phyloP scores from a whole-genome alignment of 371 early-diverging fungal species.

The Basidiobolus heterosporus region DNA sequence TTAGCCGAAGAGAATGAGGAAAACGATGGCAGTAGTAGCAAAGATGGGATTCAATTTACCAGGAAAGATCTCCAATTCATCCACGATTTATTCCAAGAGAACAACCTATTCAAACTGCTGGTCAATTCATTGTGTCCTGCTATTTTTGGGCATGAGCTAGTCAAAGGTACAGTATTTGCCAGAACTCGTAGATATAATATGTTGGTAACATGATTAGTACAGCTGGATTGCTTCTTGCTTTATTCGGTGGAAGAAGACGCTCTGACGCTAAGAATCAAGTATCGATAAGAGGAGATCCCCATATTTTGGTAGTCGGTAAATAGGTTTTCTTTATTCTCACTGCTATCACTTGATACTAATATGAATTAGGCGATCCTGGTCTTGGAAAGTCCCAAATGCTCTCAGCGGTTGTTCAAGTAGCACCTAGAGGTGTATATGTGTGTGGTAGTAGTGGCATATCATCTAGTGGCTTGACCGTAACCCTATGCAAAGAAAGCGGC shows the following conservation, averaged over 20 bases:
- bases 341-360: constrained; percentile 67
- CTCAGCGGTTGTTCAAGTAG: constrained; percentile 66
- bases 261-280: constrained; percentile 64
- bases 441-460: constrained; percentile 82
- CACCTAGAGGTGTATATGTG: constrained; percentile 78
- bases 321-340: constrained; percentile 28
- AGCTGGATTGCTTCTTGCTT: constrained; percentile 51
- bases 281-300: constrained; percentile 54
- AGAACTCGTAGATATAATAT: neutral
- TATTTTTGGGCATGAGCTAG: constrained; percentile 89
- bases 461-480: constrained; percentile 63
- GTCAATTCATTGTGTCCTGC: constrained; percentile 84
- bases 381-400: constrained; percentile 91
- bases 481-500: constrained; percentile 47
- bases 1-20: neutral
- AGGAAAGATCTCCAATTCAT: constrained; percentile 72
- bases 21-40: constrained; percentile 12
- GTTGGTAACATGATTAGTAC: constrained; percentile 1
- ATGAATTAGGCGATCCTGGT: constrained; percentile 65
- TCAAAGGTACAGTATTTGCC: constrained; percentile 68
- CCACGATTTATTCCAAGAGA: constrained; percentile 45
- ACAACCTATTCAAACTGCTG: constrained; percentile 63
- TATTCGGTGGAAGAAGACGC: constrained; percentile 66
- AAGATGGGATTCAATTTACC: constrained; percentile 38
- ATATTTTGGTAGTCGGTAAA: constrained; percentile 14